Evolutionary conservation across 345 rosid species (phyloP).

Genomic region (Bruguiera gymnorhiza): DNA sequence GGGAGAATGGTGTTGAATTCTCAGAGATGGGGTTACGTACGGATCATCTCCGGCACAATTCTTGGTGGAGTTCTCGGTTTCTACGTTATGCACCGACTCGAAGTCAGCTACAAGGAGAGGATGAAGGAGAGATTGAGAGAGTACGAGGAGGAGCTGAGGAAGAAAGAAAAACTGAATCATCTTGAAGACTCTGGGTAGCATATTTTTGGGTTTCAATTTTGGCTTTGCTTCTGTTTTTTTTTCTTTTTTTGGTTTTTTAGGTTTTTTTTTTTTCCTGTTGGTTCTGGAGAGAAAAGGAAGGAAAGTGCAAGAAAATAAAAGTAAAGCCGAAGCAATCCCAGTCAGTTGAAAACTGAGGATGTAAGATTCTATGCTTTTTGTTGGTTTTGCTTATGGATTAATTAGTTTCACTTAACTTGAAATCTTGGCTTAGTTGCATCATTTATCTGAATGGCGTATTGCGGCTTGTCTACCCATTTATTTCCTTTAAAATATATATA

Average conservation of each 20-base stretch:
- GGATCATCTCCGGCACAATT: conserved; percentile 77
- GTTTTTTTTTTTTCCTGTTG: no score
- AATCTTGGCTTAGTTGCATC: no score
- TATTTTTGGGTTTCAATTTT: background rate
- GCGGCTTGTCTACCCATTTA: no score
- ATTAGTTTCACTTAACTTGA: no score
- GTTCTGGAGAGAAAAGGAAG: no score
- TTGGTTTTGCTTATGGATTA: no score
- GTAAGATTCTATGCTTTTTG: no score
- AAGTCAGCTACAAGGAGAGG: conserved; percentile 75
- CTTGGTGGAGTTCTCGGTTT: conserved; percentile 74
- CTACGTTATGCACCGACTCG: conserved; percentile 82
- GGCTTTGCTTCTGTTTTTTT: background rate
- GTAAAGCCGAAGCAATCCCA: no score
- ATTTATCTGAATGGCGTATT: no score
- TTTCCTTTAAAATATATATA: no score
- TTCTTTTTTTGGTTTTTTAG: background rate
- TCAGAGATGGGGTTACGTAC: conserved; percentile 59
- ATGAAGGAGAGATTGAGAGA: conserved; percentile 68
- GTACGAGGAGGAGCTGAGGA: conserved; percentile 61
- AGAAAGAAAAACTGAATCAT: conserved; percentile 43
- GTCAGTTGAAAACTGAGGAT: no score
- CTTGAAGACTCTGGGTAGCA: conserved; percentile 44
- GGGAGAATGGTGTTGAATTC: conserved; percentile 48
- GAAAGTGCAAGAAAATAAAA: no score